Evolutionary conservation across 2,329 filamentous ascomycete species (phyloP).

Genomic region (Claviceps arundinis): DNA sequence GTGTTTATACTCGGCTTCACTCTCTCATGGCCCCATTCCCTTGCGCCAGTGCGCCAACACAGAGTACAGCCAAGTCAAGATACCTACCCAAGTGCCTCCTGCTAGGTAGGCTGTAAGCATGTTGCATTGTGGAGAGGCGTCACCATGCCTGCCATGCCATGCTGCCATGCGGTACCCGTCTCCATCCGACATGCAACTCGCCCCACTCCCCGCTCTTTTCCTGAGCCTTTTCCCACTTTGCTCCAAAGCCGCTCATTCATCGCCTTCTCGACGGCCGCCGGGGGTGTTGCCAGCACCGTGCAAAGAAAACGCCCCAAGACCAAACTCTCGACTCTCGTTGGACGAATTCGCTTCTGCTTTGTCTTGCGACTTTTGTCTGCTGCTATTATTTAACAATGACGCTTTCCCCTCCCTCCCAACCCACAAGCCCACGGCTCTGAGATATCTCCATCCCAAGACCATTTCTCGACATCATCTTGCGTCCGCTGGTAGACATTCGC

Average conservation of each 20-base stretch:
- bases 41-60: no score
- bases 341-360: background rate
- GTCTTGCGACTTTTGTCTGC: background rate
- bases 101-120: background rate
- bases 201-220: no score
- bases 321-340: background rate
- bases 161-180: background rate
- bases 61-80: no score
- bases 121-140: background rate
- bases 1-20: no score
- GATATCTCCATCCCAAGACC: slow-evolving; percentile 3
- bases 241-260: no score
- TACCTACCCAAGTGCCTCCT: no score
- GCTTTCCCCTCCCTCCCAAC: background rate
- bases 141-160: background rate
- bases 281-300: no score
- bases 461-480: slow-evolving; percentile 3
- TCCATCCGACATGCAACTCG: background rate
- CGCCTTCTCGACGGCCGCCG: no score
- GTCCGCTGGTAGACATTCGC: slow-evolving; percentile 30
- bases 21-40: no score
- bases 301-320: background rate
- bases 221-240: no score
- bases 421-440: slow-evolving; percentile 2
- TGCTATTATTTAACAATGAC: slow-evolving; percentile 8